Evolutionary conservation across 1,139 yeast species (phyloP).

Genomic region (Lodderomyces theae): DNA sequence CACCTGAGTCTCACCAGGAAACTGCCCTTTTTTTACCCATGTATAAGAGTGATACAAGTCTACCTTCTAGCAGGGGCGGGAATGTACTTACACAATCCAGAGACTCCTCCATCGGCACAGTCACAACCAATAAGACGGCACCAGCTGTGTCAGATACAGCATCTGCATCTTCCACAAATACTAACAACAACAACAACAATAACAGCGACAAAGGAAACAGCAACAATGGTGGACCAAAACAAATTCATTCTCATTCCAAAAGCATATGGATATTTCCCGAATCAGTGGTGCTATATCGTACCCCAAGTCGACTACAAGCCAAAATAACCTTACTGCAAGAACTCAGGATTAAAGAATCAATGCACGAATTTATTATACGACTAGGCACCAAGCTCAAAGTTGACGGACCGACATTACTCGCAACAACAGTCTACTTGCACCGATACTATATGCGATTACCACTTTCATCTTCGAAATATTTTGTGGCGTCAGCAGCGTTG

Average conservation of each 20-base stretch:
- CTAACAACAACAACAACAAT: neutral
- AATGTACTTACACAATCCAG: neutral
- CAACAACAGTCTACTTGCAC: slow-evolving; percentile 41
- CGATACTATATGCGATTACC: slow-evolving; percentile 45
- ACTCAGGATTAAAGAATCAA: slow-evolving; percentile 35
- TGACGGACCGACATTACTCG: slow-evolving; percentile 44
- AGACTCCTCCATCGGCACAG: neutral
- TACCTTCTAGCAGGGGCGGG: neutral
- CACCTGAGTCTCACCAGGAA: too few relatives aligned
- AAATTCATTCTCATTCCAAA: slow-evolving; percentile 12
- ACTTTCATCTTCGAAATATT: slow-evolving; percentile 45
- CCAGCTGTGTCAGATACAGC: neutral
- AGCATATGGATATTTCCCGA: slow-evolving; percentile 36
- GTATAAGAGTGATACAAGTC: neutral
- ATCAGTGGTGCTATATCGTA: slow-evolving; percentile 25
- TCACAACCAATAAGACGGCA: neutral
- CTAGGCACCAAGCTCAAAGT: slow-evolving; percentile 39
- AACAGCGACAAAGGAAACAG: neutral
- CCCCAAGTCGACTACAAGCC: slow-evolving; percentile 29
- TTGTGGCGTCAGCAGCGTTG: slow-evolving; percentile 45
- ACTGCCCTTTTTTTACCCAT: too few relatives aligned
- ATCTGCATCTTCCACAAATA: neutral
- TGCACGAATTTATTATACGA: slow-evolving; percentile 40
- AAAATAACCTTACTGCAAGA: slow-evolving; percentile 29
- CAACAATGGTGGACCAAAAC: neutral